phyloP scores from a whole-genome alignment of 2,329 filamentous ascomycete species.

The Cryphonectria parasitica region DNA sequence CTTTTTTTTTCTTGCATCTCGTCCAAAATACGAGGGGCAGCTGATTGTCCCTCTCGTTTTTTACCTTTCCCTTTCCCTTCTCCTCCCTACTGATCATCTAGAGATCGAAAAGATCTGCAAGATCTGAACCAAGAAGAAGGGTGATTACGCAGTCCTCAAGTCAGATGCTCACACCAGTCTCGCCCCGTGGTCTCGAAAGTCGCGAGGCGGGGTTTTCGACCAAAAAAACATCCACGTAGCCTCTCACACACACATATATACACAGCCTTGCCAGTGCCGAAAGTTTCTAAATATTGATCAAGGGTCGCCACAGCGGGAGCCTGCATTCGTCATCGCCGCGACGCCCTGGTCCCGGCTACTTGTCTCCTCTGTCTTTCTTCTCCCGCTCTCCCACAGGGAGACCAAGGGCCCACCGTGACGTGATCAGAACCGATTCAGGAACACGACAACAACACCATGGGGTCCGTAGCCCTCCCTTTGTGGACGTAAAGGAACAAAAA shows the following conservation, averaged over 20 bases:
- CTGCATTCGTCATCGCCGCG: conserved; percentile 21
- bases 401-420: conserved; percentile 20
- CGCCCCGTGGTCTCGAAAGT: not conserved
- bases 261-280: not conserved
- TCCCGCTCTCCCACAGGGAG: not conserved
- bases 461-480: not conserved
- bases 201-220: not conserved
- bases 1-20: too few relatives aligned
- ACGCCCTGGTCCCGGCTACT: not conserved
- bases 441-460: not conserved
- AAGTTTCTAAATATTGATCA: not conserved
- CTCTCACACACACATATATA: not conserved
- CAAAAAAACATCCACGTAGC: not conserved
- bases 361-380: not conserved
- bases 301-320: conserved; percentile 8
- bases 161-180: not conserved
- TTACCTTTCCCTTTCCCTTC: not conserved
- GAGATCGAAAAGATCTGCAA: not conserved
- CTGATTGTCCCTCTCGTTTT: not conserved
- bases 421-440: conserved; percentile 18
- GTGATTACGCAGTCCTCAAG: not conserved
- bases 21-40: conserved; percentile 22
- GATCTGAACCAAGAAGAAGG: not conserved
- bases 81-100: not conserved
- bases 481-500: not conserved